Evolutionary conservation across 805 yeast genomes (phyloP).

Genomic region (Zygosaccharomyces siamensis): DNA sequence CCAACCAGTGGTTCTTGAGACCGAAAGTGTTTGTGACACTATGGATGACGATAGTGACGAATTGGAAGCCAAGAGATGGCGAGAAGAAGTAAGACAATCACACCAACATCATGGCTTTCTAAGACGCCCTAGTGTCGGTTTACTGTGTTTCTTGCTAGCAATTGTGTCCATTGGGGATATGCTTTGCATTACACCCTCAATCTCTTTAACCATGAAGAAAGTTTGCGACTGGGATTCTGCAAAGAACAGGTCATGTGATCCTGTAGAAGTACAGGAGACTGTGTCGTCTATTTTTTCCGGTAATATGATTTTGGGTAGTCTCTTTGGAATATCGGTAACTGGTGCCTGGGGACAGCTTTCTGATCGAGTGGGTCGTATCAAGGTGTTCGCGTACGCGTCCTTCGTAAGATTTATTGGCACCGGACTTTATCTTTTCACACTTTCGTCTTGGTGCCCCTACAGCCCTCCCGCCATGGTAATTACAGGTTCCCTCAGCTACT

Average conservation of each 20-base stretch:
- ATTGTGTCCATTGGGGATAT: conserved; percentile 41
- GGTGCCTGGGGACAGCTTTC: conserved; percentile 61
- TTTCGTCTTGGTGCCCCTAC: conserved; percentile 37
- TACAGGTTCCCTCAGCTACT: conserved; percentile 42
- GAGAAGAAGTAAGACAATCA: conserved; percentile 44
- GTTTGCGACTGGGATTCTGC: conserved; percentile 37
- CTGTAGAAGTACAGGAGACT: conserved; percentile 39
- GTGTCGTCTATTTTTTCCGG: conserved; percentile 49
- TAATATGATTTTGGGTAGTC: conserved; percentile 39
- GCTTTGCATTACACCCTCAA: conserved; percentile 38
- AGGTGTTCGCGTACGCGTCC: conserved; percentile 39
- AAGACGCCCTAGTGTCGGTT: conserved; percentile 51
- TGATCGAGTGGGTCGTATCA: conserved; percentile 60
- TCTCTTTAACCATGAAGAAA: conserved; percentile 37
- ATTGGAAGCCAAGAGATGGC: conserved; percentile 35
- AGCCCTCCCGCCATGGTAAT: conserved; percentile 39
- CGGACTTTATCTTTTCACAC: conserved; percentile 19
- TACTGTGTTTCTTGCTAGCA: conserved; percentile 43
- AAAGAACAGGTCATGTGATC: conserved; percentile 34
- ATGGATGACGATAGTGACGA: conserved; percentile 14
- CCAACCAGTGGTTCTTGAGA: conserved; percentile 20
- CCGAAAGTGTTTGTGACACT: conserved; percentile 6
- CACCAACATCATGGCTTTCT: conserved; percentile 48
- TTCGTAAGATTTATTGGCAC: conserved; percentile 24
- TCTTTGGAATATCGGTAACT: conserved; percentile 47